These are phyloP conservation scores for Prunus persica DNA, from an alignment of 306 rosid genomes.

Conservation along the genomic window DNA sequence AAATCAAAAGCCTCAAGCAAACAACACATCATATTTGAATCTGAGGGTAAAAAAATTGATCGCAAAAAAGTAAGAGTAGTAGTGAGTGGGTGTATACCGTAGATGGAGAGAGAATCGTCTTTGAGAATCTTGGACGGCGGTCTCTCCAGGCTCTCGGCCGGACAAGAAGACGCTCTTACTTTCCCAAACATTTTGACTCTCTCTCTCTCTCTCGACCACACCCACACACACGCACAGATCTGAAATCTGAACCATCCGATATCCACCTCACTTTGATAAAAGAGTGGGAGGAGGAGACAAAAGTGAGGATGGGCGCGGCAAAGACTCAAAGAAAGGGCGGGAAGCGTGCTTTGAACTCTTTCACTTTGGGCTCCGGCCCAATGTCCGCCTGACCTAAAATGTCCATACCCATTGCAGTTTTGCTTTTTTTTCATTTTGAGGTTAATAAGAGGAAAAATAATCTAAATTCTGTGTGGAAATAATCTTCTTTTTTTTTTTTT, in stretches of 20 bases:
- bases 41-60: no score
- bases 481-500: no score
- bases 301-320: constrained; percentile 27
- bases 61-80: background rate
- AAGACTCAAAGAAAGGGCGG: constrained; percentile 36
- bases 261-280: background rate
- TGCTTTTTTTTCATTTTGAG: background rate
- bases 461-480: no score
- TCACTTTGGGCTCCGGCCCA: background rate
- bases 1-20: no score
- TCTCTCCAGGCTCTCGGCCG: constrained; percentile 64
- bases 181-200: constrained; percentile 63
- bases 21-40: no score
- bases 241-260: background rate
- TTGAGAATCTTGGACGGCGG: constrained; percentile 69
- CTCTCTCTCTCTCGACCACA: background rate
- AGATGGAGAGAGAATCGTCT: constrained; percentile 73
- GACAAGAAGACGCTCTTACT: constrained; percentile 59
- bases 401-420: background rate
- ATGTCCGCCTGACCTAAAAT: background rate
- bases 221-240: background rate
- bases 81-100: constrained; percentile 40
- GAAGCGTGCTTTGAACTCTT: constrained; percentile 39
- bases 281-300: background rate
- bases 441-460: no score